These are phyloP conservation scores for Eutrema salsugineum DNA, from an alignment of 441 rosid genomes.

Conservation along the genomic window DNA sequence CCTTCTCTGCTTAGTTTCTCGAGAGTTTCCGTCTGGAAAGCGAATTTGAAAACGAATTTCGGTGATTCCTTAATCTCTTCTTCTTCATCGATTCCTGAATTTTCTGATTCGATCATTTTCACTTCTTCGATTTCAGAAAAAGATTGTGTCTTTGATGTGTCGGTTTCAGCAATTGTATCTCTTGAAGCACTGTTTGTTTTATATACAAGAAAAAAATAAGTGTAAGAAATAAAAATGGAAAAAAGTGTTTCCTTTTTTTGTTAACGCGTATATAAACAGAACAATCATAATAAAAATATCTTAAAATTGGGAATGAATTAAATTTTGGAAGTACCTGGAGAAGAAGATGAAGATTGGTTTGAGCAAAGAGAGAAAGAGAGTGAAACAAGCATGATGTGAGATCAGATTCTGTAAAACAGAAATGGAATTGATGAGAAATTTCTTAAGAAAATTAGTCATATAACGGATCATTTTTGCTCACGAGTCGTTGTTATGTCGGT, in stretches of 20 bases:
- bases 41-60: conserved; percentile 27
- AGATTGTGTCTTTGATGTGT: conserved; percentile 3
- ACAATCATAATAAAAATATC: neutral
- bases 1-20: conserved; percentile 28
- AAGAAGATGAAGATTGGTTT: conserved; percentile 32
- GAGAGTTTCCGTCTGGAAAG: conserved; percentile 27
- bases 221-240: too few relatives aligned
- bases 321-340: conserved; percentile 42
- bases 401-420: conserved; percentile 31
- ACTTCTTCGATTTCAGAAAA: neutral
- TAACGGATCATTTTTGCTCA: neutral
- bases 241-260: neutral
- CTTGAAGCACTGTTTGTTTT: conserved; percentile 2
- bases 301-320: neutral
- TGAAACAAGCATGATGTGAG: conserved; percentile 32
- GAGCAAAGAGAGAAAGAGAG: conserved; percentile 14
- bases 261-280: conserved; percentile 1
- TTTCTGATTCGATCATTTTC: conserved; percentile 6
- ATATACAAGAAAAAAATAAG: neutral
- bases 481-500: conserved; percentile 26
- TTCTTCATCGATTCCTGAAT: neutral
- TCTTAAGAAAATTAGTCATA: conserved; percentile 27
- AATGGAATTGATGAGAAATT: conserved; percentile 14
- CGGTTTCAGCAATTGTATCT: conserved; percentile 17
- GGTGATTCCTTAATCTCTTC: neutral